These are phyloP conservation scores for Dactylellina cionopaga DNA, from an alignment of 2,329 filamentous ascomycete species.

Conservation along the genomic window DNA sequence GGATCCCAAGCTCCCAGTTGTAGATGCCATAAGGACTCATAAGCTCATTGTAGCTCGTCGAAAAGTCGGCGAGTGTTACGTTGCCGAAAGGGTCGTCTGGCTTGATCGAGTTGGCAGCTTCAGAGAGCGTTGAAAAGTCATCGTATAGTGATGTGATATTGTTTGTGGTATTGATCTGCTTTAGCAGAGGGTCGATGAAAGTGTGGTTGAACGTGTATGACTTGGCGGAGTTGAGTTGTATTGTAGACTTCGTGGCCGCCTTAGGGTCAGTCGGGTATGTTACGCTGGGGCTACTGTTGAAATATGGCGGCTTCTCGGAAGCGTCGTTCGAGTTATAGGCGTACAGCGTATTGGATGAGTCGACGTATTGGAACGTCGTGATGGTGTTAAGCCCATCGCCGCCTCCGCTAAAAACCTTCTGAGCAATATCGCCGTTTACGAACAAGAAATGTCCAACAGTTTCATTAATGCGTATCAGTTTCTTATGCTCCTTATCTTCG, in stretches of 20 bases:
- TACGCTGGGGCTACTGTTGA: neutral
- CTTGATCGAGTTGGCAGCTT: neutral
- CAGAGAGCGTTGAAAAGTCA: neutral
- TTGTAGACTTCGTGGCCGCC: neutral
- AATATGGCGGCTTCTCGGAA: neutral
- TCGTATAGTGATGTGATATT: neutral
- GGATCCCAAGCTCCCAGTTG: conserved; percentile 3
- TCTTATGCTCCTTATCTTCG: neutral
- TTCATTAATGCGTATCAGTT: neutral
- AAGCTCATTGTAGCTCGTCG: neutral
- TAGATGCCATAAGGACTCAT: neutral
- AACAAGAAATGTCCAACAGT: conserved; percentile 5
- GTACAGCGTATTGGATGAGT: conserved; percentile 1
- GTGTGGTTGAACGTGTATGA: conserved; percentile 6
- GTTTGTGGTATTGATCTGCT: conserved; percentile 1
- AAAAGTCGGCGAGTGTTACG: neutral
- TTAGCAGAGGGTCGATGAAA: conserved; percentile 1
- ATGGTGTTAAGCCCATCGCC: neutral
- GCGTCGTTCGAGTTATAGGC: neutral
- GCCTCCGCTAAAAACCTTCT: neutral
- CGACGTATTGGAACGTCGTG: conserved; percentile 8
- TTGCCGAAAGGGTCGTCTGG: conserved; percentile 4
- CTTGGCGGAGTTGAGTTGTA: neutral
- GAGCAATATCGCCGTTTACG: neutral
- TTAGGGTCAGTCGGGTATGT: conserved; percentile 3